phyloP scores from a whole-genome alignment of 2,329 filamentous ascomycete species.

The Nigrospora osmanthi region DNA sequence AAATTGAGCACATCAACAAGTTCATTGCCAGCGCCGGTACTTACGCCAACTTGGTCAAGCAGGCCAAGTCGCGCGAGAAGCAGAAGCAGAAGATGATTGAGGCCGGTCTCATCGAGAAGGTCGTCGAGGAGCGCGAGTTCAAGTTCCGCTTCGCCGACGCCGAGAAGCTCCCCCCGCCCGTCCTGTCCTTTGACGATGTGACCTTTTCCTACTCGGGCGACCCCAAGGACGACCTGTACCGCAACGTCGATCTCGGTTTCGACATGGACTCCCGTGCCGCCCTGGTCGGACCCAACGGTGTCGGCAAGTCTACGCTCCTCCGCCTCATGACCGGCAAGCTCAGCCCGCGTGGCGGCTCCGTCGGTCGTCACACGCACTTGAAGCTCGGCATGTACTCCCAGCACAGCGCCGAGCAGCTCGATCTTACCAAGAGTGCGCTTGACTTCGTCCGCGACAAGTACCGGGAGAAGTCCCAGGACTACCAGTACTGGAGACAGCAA shows the following conservation, averaged over 20 bases:
- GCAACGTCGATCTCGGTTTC: slow-evolving; percentile 94
- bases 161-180: slow-evolving; percentile 96
- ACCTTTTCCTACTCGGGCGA: slow-evolving; percentile 97
- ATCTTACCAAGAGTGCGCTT: slow-evolving; percentile 93
- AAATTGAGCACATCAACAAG: slow-evolving; percentile 99
- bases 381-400: slow-evolving; percentile 98
- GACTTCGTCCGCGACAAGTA: slow-evolving; percentile 99
- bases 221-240: slow-evolving; percentile 84
- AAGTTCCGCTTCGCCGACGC: slow-evolving; percentile 98
- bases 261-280: slow-evolving; percentile 99
- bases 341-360: slow-evolving; percentile 70
- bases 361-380: slow-evolving; percentile 92
- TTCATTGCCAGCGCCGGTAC: slow-evolving; percentile 99
- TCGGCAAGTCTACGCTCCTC: slow-evolving; percentile 94
- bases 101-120: slow-evolving; percentile 94
- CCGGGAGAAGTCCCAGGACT: slow-evolving; percentile 80
- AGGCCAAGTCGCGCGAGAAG: slow-evolving; percentile 99
- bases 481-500: slow-evolving; percentile 99
- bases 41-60: slow-evolving; percentile 96
- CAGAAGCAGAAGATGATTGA: slow-evolving; percentile 99
- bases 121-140: slow-evolving; percentile 79
- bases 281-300: slow-evolving; percentile 96
- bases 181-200: slow-evolving; percentile 92
- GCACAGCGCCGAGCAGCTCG: slow-evolving; percentile 96
- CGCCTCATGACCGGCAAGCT: slow-evolving; percentile 95